A percentile compares a stretch with the other conserved stretches of the same genome.
These are phyloP conservation scores for Fusarium coffeatum DNA, from an alignment of 2,329 filamentous ascomycete genomes.

Conservation along the genomic window DNA sequence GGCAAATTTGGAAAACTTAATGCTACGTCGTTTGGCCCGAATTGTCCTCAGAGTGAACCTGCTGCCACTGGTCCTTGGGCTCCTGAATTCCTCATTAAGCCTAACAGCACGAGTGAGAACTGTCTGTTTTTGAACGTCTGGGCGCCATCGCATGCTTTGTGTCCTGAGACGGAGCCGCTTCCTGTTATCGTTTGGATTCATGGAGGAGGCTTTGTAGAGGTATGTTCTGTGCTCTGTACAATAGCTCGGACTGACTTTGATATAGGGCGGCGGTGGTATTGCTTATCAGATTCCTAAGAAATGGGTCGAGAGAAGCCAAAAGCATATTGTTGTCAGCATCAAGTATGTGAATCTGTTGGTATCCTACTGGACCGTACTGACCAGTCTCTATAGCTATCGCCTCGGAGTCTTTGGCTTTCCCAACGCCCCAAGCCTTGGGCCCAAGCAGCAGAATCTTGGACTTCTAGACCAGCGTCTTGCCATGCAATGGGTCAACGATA, in stretches of 20 bases:
- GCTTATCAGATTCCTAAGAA: slow-evolving; percentile 1
- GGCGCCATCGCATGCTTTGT: not conserved
- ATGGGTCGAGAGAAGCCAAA: slow-evolving; percentile 10
- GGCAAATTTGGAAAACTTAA: not conserved
- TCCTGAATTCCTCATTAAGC: slow-evolving; percentile 16
- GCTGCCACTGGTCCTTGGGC: not conserved
- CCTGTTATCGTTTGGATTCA: slow-evolving; percentile 15
- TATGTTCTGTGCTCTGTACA: not conserved
- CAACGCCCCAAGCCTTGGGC: not conserved
- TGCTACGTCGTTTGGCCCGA: not conserved
- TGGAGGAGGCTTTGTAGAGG: slow-evolving; percentile 1
- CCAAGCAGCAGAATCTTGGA: not conserved
- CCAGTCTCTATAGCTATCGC: not conserved
- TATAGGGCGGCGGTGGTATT: slow-evolving; percentile 10
- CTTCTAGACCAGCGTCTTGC: slow-evolving; percentile 16
- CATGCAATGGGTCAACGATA: slow-evolving; percentile 5
- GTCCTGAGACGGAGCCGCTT: not conserved
- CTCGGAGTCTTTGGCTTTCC: slow-evolving; percentile 10
- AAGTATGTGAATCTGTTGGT: not conserved
- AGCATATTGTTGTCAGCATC: slow-evolving; percentile 16
- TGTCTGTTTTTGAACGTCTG: slow-evolving; percentile 12
- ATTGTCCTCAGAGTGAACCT: slow-evolving; percentile 17
- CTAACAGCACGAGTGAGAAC: slow-evolving; percentile 10
- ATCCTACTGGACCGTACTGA: not conserved
- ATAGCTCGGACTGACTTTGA: not conserved